Conservation (phyloP, 2,329 filamentous ascomycete species). For the Byssochlamys sp. region DNA sequence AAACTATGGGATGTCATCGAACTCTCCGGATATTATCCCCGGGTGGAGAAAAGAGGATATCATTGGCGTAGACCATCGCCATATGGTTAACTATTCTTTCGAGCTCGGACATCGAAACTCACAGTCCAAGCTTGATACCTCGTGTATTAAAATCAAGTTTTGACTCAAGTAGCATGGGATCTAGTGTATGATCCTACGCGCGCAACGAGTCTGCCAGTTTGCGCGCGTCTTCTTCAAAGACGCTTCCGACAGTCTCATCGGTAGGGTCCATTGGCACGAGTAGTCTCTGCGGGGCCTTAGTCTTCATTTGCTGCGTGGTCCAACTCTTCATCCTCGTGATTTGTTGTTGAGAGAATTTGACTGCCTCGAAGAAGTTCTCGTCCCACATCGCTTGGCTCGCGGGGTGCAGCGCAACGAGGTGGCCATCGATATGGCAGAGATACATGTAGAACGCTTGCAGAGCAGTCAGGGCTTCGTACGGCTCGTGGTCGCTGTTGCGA, state of each 20-base stretch:
- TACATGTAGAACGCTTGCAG: conserved; percentile 25
- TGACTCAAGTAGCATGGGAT: no score
- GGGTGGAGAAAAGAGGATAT: no score
- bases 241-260: conserved; percentile 3
- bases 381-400: conserved; percentile 28
- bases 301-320: conserved; percentile 25
- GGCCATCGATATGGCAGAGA: conserved; percentile 20
- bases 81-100: no score
- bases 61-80: no score
- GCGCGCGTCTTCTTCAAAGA: neutral
- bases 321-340: conserved; percentile 22
- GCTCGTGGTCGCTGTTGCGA: conserved; percentile 4
- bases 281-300: conserved; percentile 25
- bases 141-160: no score
- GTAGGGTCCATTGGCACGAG: conserved; percentile 17
- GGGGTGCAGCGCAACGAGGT: conserved; percentile 20
- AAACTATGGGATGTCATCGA: no score
- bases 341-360: conserved; percentile 11
- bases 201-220: neutral
- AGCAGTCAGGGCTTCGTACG: conserved; percentile 18
- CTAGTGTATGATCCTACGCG: no score
- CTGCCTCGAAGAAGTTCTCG: conserved; percentile 19
- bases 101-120: no score
- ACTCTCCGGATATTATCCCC: no score
- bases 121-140: no score